Conservation (phyloP, 1,284 basidiomycete species). For the Porogramme epimiltina region DNA sequence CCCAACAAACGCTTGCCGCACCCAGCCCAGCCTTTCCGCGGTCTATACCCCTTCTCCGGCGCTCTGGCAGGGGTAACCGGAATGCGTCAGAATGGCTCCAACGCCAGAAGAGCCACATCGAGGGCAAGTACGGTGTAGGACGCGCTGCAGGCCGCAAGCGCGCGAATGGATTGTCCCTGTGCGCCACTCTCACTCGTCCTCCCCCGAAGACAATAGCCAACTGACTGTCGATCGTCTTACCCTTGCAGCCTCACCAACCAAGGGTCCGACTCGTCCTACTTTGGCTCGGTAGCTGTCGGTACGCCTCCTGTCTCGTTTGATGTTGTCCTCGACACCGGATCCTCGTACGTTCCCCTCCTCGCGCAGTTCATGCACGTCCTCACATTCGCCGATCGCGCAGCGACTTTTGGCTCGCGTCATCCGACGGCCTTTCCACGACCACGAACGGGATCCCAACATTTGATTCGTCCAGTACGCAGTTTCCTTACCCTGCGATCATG, state of each 20-base stretch:
- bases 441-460: conserved; percentile 25
- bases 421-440: conserved; percentile 13
- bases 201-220: too few species aligned
- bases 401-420: conserved; percentile 34
- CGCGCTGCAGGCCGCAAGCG: conserved; percentile 23
- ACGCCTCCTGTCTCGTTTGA: conserved; percentile 40
- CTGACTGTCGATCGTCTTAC: neutral
- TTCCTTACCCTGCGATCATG: neutral
- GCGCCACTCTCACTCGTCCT: conserved; percentile 3
- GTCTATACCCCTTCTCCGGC: conserved; percentile 25
- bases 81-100: conserved; percentile 22
- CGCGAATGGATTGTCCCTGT: conserved; percentile 32
- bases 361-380: neutral
- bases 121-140: conserved; percentile 29
- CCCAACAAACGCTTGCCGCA: conserved; percentile 24
- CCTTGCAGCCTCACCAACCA: conserved; percentile 30
- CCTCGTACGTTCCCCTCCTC: conserved; percentile 36
- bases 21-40: conserved; percentile 13
- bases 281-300: conserved; percentile 42
- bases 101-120: conserved; percentile 25
- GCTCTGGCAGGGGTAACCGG: conserved; percentile 7
- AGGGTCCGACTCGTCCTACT: conserved; percentile 36
- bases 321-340: conserved; percentile 60
- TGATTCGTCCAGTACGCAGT: conserved; percentile 21
- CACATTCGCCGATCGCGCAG: conserved; percentile 9